phyloP scores from a whole-genome alignment of 164 flowering plant species.

The Akebia trifoliata region DNA sequence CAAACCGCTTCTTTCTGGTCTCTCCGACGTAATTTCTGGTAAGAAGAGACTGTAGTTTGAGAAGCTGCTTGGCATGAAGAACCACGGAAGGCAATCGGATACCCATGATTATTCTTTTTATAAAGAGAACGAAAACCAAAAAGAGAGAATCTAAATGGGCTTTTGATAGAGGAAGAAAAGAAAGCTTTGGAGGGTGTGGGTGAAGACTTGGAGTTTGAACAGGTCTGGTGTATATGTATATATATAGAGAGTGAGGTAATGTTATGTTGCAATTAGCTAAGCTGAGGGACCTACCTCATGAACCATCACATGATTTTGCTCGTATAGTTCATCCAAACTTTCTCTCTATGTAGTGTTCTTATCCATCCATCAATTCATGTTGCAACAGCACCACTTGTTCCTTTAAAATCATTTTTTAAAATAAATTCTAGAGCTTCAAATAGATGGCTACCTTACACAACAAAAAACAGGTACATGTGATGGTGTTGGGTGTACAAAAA shows the following conservation, averaged over 20 bases:
- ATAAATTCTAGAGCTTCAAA: too few species aligned
- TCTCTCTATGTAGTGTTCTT: too few species aligned
- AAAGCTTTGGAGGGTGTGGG: neutral
- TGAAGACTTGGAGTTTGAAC: conserved; percentile 4
- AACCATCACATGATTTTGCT: conserved; percentile 7
- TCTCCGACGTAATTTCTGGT: conserved; percentile 29
- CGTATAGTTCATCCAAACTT: neutral
- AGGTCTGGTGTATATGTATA: neutral
- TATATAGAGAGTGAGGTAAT: neutral
- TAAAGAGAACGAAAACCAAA: too few species aligned
- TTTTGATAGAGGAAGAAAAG: neutral
- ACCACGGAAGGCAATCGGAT: conserved; percentile 14
- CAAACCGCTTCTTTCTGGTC: conserved; percentile 20
- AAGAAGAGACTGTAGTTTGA: neutral
- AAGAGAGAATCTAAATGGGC: neutral
- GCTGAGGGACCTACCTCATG: conserved; percentile 7
- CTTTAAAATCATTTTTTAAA: too few species aligned
- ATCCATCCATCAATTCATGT: too few species aligned
- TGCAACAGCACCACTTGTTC: too few species aligned
- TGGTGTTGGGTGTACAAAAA: too few species aligned
- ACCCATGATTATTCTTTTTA: conserved; percentile 12
- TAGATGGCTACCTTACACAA: too few species aligned
- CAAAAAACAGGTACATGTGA: too few species aligned
- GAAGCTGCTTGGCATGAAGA: conserved; percentile 9
- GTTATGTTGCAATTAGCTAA: neutral